Percentiles rank a stretch among this genome's conserved stretches.
Conservation (phyloP, 2,329 filamentous ascomycete species). For the Aspergillus candidus region DNA sequence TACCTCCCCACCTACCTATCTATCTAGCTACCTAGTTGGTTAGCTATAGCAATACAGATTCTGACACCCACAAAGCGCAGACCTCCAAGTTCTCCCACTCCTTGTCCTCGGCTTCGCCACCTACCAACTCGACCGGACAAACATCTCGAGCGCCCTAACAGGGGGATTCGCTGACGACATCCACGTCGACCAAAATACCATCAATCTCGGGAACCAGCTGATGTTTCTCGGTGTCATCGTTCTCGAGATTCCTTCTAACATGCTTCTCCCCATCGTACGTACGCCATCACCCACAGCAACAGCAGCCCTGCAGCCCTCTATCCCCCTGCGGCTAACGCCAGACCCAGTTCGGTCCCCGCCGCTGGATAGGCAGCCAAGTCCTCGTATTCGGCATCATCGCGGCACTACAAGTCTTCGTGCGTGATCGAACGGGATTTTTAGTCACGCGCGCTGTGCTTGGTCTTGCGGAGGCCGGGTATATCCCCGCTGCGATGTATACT, state of each 20-base stretch:
- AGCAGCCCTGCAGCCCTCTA: too few relatives aligned
- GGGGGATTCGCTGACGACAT: slow-evolving; percentile 42
- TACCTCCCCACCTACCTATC: too few relatives aligned
- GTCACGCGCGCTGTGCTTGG: slow-evolving; percentile 42
- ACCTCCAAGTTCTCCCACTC: slow-evolving; percentile 37
- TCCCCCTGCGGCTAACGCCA: too few relatives aligned
- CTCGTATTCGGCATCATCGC: slow-evolving; percentile 46
- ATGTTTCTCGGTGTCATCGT: slow-evolving; percentile 46
- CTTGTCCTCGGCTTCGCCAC: slow-evolving; percentile 37
- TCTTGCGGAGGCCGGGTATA: slow-evolving; percentile 48
- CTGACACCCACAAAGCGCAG: not conserved
- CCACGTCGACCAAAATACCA: slow-evolving; percentile 20
- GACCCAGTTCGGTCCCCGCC: slow-evolving; percentile 39
- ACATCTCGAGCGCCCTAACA: slow-evolving; percentile 45
- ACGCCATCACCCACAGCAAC: too few relatives aligned
- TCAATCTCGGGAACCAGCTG: slow-evolving; percentile 47
- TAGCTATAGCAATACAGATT: too few relatives aligned
- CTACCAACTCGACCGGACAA: slow-evolving; percentile 46
- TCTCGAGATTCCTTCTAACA: slow-evolving; percentile 45
- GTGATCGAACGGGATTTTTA: slow-evolving; percentile 42
- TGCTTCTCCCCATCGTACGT: slow-evolving; percentile 15
- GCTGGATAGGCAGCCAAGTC: slow-evolving; percentile 47
- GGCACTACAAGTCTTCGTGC: slow-evolving; percentile 41
- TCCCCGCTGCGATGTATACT: slow-evolving; percentile 48
- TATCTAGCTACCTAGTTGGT: too few relatives aligned